Conservation (phyloP, 2,329 filamentous ascomycete genomes). For the Colletotrichum zoysiae region DNA sequence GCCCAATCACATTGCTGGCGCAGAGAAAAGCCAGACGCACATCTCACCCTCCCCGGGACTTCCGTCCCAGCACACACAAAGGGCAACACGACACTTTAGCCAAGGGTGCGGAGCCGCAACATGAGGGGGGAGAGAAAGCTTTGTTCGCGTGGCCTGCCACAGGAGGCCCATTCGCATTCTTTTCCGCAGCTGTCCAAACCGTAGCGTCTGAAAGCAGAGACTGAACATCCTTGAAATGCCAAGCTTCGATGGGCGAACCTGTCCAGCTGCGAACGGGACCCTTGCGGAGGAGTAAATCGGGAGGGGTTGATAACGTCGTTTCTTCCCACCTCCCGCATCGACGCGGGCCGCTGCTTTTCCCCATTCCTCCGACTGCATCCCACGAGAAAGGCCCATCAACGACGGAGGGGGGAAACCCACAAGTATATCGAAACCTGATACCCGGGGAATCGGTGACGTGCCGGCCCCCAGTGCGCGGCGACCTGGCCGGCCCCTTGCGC, state of each 20-base stretch:
- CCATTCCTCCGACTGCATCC: neutral
- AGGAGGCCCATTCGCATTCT: constrained; percentile 10
- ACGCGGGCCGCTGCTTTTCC: neutral
- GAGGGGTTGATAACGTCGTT: constrained; percentile 31
- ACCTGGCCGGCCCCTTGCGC: constrained; percentile 9
- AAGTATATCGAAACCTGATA: neutral
- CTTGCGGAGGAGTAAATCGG: neutral
- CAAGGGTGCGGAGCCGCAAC: neutral
- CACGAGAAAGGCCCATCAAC: neutral
- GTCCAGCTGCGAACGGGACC: constrained; percentile 23
- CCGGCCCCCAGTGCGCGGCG: constrained; percentile 12
- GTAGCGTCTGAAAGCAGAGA: constrained; percentile 25
- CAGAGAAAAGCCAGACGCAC: neutral
- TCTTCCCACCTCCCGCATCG: neutral
- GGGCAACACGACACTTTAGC: constrained; percentile 1
- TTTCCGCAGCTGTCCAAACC: neutral
- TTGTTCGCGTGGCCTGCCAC: constrained; percentile 14
- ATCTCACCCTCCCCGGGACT: neutral
- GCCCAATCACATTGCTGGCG: neutral
- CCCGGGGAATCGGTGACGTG: constrained; percentile 9
- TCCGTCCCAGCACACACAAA: constrained; percentile 21
- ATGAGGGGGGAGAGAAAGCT: neutral
- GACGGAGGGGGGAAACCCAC: no score
- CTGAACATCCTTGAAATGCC: constrained; percentile 36
- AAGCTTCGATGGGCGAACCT: constrained; percentile 2